These are phyloP conservation scores for Aristolochia californica DNA, from an alignment of 164 flowering plant species.

Conservation along the genomic window DNA sequence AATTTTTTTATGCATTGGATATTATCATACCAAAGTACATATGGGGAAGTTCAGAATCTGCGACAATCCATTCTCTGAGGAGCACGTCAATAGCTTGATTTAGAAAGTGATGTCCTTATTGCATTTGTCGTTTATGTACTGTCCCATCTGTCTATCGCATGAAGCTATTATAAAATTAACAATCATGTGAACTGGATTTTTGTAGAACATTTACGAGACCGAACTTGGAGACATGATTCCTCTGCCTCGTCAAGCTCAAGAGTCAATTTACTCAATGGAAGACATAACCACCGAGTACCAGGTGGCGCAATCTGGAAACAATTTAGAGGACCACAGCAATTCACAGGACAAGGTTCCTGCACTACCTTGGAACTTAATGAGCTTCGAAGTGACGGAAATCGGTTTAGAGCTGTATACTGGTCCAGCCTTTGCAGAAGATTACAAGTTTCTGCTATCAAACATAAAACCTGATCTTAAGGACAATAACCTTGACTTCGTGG, in stretches of 20 bases:
- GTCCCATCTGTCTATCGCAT: too few relatives aligned
- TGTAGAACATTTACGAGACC: slow-evolving; percentile 37
- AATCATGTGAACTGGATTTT: not conserved
- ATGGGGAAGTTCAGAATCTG: too few relatives aligned
- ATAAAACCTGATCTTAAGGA: slow-evolving; percentile 18
- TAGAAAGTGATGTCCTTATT: too few relatives aligned
- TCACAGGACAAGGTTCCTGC: slow-evolving; percentile 14
- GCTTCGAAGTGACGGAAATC: slow-evolving; percentile 58
- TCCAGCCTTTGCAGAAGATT: slow-evolving; percentile 21
- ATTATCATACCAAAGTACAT: too few relatives aligned
- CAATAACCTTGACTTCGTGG: slow-evolving; percentile 14
- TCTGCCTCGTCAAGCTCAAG: slow-evolving; percentile 21
- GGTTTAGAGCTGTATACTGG: slow-evolving; percentile 16
- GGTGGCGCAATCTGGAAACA: slow-evolving; percentile 16
- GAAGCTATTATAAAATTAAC: not conserved
- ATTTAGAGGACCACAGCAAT: slow-evolving; percentile 30
- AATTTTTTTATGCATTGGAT: too few relatives aligned
- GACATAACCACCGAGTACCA: slow-evolving; percentile 21
- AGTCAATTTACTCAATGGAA: slow-evolving; percentile 39
- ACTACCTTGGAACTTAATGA: slow-evolving; percentile 23
- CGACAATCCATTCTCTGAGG: too few relatives aligned
- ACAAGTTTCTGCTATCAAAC: slow-evolving; percentile 23
- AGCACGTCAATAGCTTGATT: too few relatives aligned
- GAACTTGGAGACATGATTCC: slow-evolving; percentile 16
- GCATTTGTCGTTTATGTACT: too few relatives aligned